These are phyloP conservation scores for Nemania serpens DNA, from an alignment of 2,329 filamentous ascomycete species.

Conservation along the genomic window DNA sequence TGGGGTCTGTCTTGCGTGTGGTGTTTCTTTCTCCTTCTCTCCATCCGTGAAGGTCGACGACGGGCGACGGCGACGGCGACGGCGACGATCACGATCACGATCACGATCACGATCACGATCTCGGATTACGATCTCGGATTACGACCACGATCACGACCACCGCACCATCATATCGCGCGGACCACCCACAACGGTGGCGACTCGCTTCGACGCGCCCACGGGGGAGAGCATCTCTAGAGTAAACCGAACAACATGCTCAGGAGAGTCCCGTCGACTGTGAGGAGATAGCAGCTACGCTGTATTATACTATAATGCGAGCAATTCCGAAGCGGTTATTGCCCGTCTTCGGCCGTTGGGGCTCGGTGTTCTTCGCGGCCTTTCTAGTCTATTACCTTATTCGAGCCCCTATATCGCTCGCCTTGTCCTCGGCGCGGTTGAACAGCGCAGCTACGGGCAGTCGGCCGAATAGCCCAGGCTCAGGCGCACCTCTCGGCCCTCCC, in stretches of 20 bases:
- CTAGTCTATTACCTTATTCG: constrained; percentile 41
- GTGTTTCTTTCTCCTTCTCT: constrained; percentile 1
- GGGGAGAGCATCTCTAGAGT: constrained; percentile 4
- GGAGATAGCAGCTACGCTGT: constrained; percentile 34
- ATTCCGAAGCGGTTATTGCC: constrained; percentile 39
- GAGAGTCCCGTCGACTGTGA: constrained; percentile 24
- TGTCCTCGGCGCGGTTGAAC: constrained; percentile 23
- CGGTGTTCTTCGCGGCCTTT: constrained; percentile 39
- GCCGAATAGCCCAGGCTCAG: constrained; percentile 9
- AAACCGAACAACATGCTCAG: constrained; percentile 36
- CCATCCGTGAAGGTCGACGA: constrained; percentile 20
- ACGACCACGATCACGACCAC: not conserved
- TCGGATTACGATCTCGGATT: not conserved
- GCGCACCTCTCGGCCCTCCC: constrained; percentile 19
- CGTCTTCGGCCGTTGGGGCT: constrained; percentile 39
- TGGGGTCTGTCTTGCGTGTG: not conserved
- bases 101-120: not conserved
- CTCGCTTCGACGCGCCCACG: constrained; percentile 22
- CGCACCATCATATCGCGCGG: constrained; percentile 3
- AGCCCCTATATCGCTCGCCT: constrained; percentile 34
- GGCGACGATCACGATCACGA: not conserved
- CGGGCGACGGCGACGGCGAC: constrained; percentile 23
- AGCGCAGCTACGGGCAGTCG: constrained; percentile 9
- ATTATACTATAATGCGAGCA: constrained; percentile 35
- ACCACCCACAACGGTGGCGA: not conserved